These are phyloP conservation scores for Wallemia hederae DNA, from an alignment of 1,284 basidiomycete species.

Conservation along the genomic window DNA sequence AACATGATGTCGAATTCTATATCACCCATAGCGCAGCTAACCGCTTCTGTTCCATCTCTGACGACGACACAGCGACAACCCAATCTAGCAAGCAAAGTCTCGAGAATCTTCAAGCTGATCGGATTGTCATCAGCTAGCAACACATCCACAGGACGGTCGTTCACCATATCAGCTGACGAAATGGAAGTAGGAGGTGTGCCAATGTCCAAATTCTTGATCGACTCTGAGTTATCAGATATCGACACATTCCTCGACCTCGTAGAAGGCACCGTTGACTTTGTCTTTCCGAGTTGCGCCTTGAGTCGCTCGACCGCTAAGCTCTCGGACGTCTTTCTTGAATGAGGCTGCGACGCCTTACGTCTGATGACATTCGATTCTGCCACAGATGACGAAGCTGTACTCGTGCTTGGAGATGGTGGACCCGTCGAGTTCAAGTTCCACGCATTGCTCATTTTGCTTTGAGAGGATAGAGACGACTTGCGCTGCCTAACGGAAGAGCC, in stretches of 20 bases:
- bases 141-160: constrained; percentile 54
- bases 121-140: constrained; percentile 44
- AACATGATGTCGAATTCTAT: constrained; percentile 62
- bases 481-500: not conserved
- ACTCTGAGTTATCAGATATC: not conserved
- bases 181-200: not conserved
- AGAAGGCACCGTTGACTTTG: not conserved
- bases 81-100: constrained; percentile 64
- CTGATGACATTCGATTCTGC: not conserved
- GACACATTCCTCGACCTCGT: not conserved
- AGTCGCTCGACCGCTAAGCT: not conserved
- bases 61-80: constrained; percentile 84
- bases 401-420: not conserved
- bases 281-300: not conserved
- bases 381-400: not conserved
- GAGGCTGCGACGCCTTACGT: not conserved
- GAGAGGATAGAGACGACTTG: not conserved
- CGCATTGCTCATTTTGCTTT: not conserved
- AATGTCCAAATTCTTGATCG: not conserved
- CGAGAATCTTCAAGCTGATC: constrained; percentile 72
- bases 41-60: constrained; percentile 79
- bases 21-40: constrained; percentile 84
- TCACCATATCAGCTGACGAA: constrained; percentile 1
- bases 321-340: not conserved
- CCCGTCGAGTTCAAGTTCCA: not conserved